Evolutionary conservation across 2,329 filamentous ascomycete species (phyloP).

Genomic region (Aspergillus sp.): DNA sequence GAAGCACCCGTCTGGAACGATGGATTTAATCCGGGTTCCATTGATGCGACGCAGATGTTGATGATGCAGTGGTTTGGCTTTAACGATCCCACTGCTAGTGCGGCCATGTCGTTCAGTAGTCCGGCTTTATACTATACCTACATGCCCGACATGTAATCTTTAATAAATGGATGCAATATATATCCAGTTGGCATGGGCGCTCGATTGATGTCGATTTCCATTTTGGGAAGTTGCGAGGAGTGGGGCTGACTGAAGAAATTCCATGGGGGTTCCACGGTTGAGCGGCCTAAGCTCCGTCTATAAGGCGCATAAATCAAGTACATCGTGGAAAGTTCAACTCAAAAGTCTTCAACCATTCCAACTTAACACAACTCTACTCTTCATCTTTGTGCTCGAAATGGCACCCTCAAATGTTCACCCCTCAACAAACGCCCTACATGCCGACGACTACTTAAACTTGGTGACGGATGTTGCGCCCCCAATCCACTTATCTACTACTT

Average conservation of each 20-base stretch:
- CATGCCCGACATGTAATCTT: not conserved
- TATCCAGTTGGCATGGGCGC: too few species aligned
- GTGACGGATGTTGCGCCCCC: conserved; percentile 81
- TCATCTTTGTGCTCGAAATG: conserved; percentile 16
- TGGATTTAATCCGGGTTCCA: not conserved
- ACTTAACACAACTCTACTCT: not conserved
- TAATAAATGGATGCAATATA: not conserved
- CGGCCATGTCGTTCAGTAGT: not conserved
- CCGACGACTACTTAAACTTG: conserved; percentile 72
- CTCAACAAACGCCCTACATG: conserved; percentile 69
- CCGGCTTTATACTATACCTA: not conserved
- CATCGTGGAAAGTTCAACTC: not conserved
- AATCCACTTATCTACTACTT: conserved; percentile 88
- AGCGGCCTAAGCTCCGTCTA: not conserved
- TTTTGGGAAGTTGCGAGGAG: conserved; percentile 27
- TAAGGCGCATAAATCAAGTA: not conserved
- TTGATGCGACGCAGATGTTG: not conserved
- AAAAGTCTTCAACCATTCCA: not conserved
- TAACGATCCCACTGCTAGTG: not conserved
- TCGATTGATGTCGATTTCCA: conserved; percentile 5
- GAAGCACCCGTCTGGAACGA: not conserved
- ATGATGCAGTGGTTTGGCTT: not conserved
- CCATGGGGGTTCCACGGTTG: not conserved
- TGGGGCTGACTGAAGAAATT: conserved; percentile 16
- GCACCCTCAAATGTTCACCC: conserved; percentile 15